Percentiles rank a stretch among this genome's conserved stretches.
phyloP scores from a whole-genome alignment of 768 basidiomycete species.

The Calocybe gangraenosa region DNA sequence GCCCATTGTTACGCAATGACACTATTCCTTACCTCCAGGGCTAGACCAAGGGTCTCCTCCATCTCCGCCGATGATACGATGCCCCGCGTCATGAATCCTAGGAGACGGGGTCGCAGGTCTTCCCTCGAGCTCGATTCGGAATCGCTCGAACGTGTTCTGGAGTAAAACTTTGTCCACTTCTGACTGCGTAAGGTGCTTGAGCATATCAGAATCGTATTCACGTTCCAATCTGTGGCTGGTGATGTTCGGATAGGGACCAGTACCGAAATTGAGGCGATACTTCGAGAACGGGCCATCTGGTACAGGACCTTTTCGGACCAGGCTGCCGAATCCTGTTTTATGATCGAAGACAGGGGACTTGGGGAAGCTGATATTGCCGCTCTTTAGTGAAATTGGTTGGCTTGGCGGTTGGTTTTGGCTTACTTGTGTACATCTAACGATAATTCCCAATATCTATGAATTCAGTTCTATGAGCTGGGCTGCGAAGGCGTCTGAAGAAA shows the following conservation, averaged over 20 bases:
- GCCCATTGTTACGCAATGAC: neutral
- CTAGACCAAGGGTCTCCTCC: conserved; percentile 31
- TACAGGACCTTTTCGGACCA: conserved; percentile 26
- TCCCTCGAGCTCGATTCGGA: conserved; percentile 34
- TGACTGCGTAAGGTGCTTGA: conserved; percentile 17
- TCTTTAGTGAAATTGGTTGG: neutral
- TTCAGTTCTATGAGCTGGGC: neutral
- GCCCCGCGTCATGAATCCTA: conserved; percentile 32
- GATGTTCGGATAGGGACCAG: conserved; percentile 25
- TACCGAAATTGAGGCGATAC: conserved; percentile 28
- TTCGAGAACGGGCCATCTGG: conserved; percentile 30
- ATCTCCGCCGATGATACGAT: conserved; percentile 29
- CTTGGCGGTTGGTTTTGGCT: neutral
- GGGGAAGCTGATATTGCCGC: conserved; percentile 22
- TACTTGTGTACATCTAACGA: conserved; percentile 27
- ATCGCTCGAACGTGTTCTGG: conserved; percentile 25
- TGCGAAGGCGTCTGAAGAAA: neutral
- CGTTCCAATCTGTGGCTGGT: conserved; percentile 29
- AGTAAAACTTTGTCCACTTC: neutral
- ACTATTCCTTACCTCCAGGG: conserved; percentile 28
- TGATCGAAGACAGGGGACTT: conserved; percentile 32
- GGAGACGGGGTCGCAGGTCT: conserved; percentile 19
- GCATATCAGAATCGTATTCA: conserved; percentile 17
- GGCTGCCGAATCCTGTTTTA: conserved; percentile 32
- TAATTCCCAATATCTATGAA: conserved; percentile 42